Percentiles rank a stretch among this genome's conserved stretches.
Evolutionary conservation across 2,329 filamentous ascomycete species (phyloP).

Genomic region (Amphichorda felina): DNA sequence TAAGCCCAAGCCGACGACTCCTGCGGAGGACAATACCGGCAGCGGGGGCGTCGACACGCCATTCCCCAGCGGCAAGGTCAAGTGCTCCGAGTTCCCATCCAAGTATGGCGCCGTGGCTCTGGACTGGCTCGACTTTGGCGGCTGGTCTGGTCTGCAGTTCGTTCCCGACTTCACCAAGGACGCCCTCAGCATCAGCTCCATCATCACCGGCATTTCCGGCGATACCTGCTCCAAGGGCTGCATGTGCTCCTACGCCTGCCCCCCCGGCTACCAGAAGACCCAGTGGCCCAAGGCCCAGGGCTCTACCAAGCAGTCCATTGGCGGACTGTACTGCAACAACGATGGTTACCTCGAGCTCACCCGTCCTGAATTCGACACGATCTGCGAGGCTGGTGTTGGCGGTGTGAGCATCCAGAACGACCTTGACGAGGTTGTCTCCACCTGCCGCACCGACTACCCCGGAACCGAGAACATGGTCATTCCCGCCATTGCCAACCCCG

Average conservation of each 20-base stretch:
- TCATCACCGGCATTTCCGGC: slow-evolving; percentile 51
- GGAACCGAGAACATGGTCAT: slow-evolving; percentile 83
- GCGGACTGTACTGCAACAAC: slow-evolving; percentile 70
- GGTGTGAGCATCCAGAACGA: slow-evolving; percentile 68
- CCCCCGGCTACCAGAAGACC: slow-evolving; percentile 80
- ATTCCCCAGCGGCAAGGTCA: slow-evolving; percentile 65
- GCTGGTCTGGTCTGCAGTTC: slow-evolving; percentile 72
- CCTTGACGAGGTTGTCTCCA: slow-evolving; percentile 50
- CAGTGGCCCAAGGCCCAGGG: slow-evolving; percentile 82
- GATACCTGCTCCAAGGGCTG: slow-evolving; percentile 46
- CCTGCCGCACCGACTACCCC: slow-evolving; percentile 96
- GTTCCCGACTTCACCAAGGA: slow-evolving; percentile 36
- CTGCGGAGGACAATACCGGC: slow-evolving; percentile 8
- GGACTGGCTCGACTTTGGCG: slow-evolving; percentile 55
- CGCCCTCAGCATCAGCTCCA: slow-evolving; percentile 47
- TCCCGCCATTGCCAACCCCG: slow-evolving; percentile 53
- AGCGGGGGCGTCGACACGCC: slow-evolving; percentile 46
- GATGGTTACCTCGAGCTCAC: slow-evolving; percentile 68
- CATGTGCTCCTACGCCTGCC: slow-evolving; percentile 91
- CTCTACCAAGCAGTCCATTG: slow-evolving; percentile 68
- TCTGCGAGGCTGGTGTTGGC: slow-evolving; percentile 65
- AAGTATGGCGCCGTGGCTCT: slow-evolving; percentile 68
- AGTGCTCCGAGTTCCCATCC: slow-evolving; percentile 65
- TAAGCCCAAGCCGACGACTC: slow-evolving; percentile 11
- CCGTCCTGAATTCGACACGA: slow-evolving; percentile 35